Evolutionary conservation across 2,329 filamentous ascomycete species (phyloP).

Genomic region (Pseudocercospora eumusae): DNA sequence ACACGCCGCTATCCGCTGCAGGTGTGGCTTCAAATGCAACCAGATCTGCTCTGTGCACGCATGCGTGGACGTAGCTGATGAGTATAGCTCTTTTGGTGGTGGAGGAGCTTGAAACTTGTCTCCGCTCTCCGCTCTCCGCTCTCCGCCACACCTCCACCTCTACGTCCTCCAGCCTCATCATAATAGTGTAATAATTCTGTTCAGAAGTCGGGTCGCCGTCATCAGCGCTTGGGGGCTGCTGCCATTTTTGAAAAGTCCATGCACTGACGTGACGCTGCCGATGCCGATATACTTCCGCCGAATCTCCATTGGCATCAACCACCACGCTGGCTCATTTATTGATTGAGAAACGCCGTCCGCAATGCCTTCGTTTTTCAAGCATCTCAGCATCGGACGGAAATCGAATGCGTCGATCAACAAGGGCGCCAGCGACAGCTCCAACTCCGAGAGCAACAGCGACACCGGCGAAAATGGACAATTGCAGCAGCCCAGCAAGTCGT

Average conservation of each 20-base stretch:
- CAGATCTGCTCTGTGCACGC: neutral
- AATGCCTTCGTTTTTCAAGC: slow-evolving; percentile 32
- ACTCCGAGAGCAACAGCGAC: slow-evolving; percentile 48
- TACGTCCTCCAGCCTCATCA: neutral
- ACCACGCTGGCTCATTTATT: neutral
- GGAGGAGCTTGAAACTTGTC: slow-evolving; percentile 1
- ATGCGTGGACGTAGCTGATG: no score
- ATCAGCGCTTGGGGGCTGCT: neutral
- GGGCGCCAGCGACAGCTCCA: slow-evolving; percentile 55
- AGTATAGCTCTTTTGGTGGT: neutral
- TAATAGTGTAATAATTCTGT: neutral
- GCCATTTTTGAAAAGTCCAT: neutral
- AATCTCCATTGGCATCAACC: neutral
- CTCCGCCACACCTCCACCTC: neutral
- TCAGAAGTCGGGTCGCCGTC: no score
- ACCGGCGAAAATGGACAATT: slow-evolving; percentile 17
- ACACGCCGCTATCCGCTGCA: slow-evolving; percentile 19
- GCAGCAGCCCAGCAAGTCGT: slow-evolving; percentile 54
- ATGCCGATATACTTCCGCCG: neutral
- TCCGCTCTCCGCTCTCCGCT: neutral
- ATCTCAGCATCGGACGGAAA: slow-evolving; percentile 27
- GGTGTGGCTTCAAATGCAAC: neutral
- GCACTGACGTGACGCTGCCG: neutral
- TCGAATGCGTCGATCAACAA: slow-evolving; percentile 25
- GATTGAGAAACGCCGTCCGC: neutral